A percentile compares a stretch with the other conserved stretches of the same genome.
Evolutionary conservation across 2,329 filamentous ascomycete species (phyloP).

Genomic region (Gnomoniopsis sp.): DNA sequence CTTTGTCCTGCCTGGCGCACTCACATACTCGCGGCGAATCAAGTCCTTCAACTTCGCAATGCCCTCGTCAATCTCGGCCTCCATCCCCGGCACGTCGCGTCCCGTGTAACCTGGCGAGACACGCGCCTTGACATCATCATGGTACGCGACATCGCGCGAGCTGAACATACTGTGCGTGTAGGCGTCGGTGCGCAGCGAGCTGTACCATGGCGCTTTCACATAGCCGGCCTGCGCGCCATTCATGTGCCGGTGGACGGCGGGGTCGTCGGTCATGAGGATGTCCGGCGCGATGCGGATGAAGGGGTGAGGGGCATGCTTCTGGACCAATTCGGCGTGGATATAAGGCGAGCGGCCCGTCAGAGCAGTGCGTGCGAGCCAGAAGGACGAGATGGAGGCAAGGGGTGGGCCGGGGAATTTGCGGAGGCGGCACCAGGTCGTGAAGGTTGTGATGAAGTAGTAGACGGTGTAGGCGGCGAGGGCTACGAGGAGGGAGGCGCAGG

Average conservation of each 20-base stretch:
- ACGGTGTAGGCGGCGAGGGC: too few relatives aligned
- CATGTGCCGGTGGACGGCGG: constrained; percentile 28
- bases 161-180: constrained; percentile 47
- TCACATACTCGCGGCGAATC: background rate
- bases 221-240: constrained; percentile 26
- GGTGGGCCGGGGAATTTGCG: constrained; percentile 24
- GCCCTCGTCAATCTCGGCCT: constrained; percentile 24
- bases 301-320: constrained; percentile 22
- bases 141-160: constrained; percentile 29
- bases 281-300: constrained; percentile 33
- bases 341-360: constrained; percentile 23
- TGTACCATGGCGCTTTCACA: constrained; percentile 36
- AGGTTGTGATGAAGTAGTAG: too few relatives aligned
- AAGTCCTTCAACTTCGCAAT: constrained; percentile 7
- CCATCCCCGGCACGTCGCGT: constrained; percentile 24
- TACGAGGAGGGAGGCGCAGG: too few relatives aligned
- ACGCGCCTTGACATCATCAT: constrained; percentile 27
- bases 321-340: constrained; percentile 21
- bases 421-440: constrained; percentile 17
- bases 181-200: constrained; percentile 44
- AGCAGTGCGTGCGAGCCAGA: constrained; percentile 25
- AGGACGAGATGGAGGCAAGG: constrained; percentile 29
- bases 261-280: constrained; percentile 32
- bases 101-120: constrained; percentile 25
- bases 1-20: constrained; percentile 23